Conservation (phyloP, 2,329 filamentous ascomycete genomes). For the Trichophyton mentagrophytes region DNA sequence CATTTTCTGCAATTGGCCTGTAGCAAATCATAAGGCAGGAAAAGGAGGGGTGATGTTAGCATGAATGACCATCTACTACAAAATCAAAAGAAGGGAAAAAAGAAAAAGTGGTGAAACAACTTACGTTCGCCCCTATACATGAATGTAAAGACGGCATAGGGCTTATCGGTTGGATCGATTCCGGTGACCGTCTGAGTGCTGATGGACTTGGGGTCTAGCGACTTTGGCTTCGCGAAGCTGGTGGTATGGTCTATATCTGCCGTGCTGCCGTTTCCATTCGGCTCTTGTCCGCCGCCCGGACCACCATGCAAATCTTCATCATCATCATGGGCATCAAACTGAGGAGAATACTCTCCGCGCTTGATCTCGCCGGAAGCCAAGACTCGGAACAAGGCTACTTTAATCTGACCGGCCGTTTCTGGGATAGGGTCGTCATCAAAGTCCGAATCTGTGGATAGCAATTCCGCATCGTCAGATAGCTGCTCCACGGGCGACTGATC, state of each 20-base stretch:
- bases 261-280: conserved; percentile 43
- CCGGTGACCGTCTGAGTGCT: conserved; percentile 99
- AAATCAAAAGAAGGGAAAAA: neutral
- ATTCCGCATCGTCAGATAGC: conserved; percentile 55
- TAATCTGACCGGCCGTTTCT: conserved; percentile 93
- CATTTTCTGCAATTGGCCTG: conserved; percentile 94
- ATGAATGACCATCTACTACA: neutral
- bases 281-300: conserved; percentile 29
- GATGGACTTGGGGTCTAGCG: conserved; percentile 89
- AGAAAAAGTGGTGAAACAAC: conserved; percentile 26
- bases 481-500: conserved; percentile 61
- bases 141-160: conserved; percentile 94
- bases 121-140: conserved; percentile 90
- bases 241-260: conserved; percentile 92
- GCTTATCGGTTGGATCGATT: conserved; percentile 89
- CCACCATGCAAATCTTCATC: conserved; percentile 55
- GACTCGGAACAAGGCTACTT: conserved; percentile 91
- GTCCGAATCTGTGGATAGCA: conserved; percentile 54
- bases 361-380: conserved; percentile 94
- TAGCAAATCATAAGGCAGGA: neutral
- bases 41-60: conserved; percentile 4
- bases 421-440: conserved; percentile 62
- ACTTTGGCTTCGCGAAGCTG: conserved; percentile 93
- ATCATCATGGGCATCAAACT: conserved; percentile 93
- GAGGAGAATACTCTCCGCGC: conserved; percentile 92